Conservation (phyloP, 441 rosid genomes). For the Gossypium davidsonii region DNA sequence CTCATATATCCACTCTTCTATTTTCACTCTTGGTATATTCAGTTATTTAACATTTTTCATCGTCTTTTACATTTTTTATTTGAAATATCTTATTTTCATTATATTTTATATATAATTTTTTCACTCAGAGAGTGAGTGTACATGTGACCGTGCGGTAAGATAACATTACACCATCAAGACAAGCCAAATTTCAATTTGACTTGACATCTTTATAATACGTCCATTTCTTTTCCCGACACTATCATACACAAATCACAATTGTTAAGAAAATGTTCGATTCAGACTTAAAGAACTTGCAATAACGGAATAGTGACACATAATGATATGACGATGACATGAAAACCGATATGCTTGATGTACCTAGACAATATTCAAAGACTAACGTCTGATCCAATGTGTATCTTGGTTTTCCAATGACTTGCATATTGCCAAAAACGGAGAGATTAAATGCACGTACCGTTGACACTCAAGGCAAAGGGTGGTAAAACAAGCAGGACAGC, state of each 20-base stretch:
- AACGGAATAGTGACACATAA: background rate
- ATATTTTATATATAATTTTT: no score
- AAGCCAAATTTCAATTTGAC: background rate
- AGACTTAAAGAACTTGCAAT: background rate
- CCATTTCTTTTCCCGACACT: background rate
- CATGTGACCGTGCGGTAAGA: no score
- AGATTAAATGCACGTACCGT: constrained; percentile 31
- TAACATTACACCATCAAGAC: background rate
- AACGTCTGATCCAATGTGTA: background rate
- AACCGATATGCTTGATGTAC: background rate
- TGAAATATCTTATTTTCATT: no score
- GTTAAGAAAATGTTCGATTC: background rate
- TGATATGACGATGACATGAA: background rate
- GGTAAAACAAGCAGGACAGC: constrained; percentile 80
- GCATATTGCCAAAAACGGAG: background rate
- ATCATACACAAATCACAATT: background rate
- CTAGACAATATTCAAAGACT: background rate
- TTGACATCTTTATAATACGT: background rate
- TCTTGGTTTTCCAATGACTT: background rate
- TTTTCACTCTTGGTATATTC: no score
- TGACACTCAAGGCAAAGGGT: constrained; percentile 68
- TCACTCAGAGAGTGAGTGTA: no score
- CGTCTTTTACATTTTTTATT: no score
- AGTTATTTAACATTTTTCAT: no score
- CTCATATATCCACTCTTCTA: no score